Conservation (phyloP, 2,329 filamentous ascomycete species). For the Exophiala calicioides region DNA sequence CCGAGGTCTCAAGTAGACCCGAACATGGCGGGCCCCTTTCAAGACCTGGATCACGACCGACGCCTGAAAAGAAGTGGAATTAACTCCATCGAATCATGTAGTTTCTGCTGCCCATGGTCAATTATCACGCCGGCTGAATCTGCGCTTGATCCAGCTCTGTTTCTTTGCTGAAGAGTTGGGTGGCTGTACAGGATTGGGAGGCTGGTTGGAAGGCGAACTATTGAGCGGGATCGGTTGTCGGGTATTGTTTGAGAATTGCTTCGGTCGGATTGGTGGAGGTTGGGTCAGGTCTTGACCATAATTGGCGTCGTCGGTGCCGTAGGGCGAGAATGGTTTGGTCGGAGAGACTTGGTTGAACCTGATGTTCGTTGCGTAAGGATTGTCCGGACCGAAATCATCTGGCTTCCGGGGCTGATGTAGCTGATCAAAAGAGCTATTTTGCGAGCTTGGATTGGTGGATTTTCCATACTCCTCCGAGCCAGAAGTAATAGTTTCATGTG, state of each 20-base stretch:
- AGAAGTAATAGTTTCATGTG: conserved; percentile 81
- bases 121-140: conserved; percentile 66
- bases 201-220: conserved; percentile 2
- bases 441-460: conserved; percentile 86
- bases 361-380: conserved; percentile 41
- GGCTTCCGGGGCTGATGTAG: conserved; percentile 57
- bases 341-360: conserved; percentile 28
- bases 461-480: conserved; percentile 73
- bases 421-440: conserved; percentile 88
- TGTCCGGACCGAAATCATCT: conserved; percentile 40
- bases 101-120: conserved; percentile 1
- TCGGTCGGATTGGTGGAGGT: conserved; percentile 24
- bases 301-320: conserved; percentile 29
- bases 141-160: conserved; percentile 84
- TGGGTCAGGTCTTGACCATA: conserved; percentile 26
- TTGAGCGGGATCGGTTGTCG: conserved; percentile 33
- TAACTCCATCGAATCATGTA: not conserved
- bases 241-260: conserved; percentile 21
- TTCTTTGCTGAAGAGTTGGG: conserved; percentile 57
- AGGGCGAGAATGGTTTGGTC: conserved; percentile 18
- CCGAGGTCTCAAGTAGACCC: conserved; percentile 6
- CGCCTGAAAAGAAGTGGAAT: conserved; percentile 14
- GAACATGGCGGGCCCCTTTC: conserved; percentile 5
- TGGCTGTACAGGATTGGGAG: conserved; percentile 11
- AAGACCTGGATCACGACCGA: conserved; percentile 4